A percentile compares a stretch with the other conserved stretches of the same genome.
phyloP scores from a whole-genome alignment of 371 early-diverging fungal species.

The Mortierella sp. region DNA sequence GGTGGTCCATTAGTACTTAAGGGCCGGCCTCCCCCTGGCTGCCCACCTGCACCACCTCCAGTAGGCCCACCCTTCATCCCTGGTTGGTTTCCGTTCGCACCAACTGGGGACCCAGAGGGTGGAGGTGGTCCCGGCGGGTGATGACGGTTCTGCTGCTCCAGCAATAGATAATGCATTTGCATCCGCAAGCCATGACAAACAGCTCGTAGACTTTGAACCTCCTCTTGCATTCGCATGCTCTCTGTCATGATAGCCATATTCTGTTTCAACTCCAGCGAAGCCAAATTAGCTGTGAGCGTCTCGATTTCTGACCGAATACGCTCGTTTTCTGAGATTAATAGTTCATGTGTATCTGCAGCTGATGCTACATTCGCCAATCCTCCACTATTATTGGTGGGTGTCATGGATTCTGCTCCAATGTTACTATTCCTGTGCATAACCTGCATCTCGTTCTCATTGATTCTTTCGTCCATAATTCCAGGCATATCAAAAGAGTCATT shows the following conservation, averaged over 20 bases:
- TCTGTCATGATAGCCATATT: constrained; percentile 80
- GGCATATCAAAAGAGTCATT: constrained; percentile 23
- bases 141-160: constrained; percentile 61
- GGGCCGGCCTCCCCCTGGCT: constrained; percentile 23
- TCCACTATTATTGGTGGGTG: constrained; percentile 5
- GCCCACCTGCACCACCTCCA: constrained; percentile 10
- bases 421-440: constrained; percentile 29
- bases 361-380: constrained; percentile 5
- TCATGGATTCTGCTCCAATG: constrained; percentile 39
- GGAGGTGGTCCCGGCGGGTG: constrained; percentile 31
- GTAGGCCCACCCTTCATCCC: constrained; percentile 18
- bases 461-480: constrained; percentile 1
- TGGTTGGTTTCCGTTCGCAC: constrained; percentile 12
- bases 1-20: constrained; percentile 32
- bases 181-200: constrained; percentile 75
- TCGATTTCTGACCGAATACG: constrained; percentile 71
- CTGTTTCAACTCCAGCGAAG: constrained; percentile 74
- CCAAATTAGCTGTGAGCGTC: constrained; percentile 67
- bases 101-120: constrained; percentile 29
- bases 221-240: constrained; percentile 76
- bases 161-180: constrained; percentile 77
- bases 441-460: constrained; percentile 20
- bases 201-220: constrained; percentile 73
- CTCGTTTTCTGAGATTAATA: constrained; percentile 65
- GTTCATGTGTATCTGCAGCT: constrained; percentile 46